A percentile compares a stretch with the other conserved stretches of the same genome.
phyloP scores from a whole-genome alignment of 495 filamentous ascomycete species.

The Penicillium canariense region DNA sequence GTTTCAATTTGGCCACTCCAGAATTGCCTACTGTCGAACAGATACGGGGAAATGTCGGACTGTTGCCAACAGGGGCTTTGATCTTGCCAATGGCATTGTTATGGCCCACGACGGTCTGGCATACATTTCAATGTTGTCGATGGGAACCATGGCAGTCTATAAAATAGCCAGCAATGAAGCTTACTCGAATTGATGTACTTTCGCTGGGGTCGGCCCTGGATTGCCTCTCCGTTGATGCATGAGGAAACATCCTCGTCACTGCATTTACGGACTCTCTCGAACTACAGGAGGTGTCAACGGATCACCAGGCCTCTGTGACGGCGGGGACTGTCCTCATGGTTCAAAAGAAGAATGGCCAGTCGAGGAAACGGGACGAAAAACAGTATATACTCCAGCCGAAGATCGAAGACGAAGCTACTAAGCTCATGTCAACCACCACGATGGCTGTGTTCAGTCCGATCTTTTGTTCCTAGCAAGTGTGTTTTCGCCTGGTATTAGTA shows the following conservation, averaged over 20 bases:
- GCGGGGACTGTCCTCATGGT: not conserved
- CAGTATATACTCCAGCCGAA: not conserved
- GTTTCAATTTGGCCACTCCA: not conserved
- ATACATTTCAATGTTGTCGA: not conserved
- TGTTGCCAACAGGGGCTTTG: not conserved
- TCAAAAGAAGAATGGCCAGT: not conserved
- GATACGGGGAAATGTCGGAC: slow-evolving; percentile 7
- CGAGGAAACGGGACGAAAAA: not conserved
- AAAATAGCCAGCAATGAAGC: not conserved
- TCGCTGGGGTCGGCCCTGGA: slow-evolving; percentile 2
- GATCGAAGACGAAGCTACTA: slow-evolving; percentile 8
- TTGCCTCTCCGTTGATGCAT: slow-evolving; percentile 5
- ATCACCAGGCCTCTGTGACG: not conserved
- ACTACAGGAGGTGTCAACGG: not conserved
- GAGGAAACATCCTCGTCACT: slow-evolving; percentile 6
- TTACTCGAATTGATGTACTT: not conserved
- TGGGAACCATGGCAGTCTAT: not conserved
- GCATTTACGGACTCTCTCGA: slow-evolving; percentile 5
- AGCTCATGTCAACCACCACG: slow-evolving; percentile 6
- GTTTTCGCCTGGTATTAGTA: slow-evolving; percentile 7
- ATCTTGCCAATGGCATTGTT: slow-evolving; percentile 9
- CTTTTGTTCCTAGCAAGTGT: slow-evolving; percentile 8
- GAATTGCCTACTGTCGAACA: slow-evolving; percentile 8
- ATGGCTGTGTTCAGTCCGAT: slow-evolving; percentile 3
- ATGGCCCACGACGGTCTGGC: not conserved